These are phyloP conservation scores for Dioscorea alata DNA, from an alignment of 106 monocot species.

Conservation along the genomic window DNA sequence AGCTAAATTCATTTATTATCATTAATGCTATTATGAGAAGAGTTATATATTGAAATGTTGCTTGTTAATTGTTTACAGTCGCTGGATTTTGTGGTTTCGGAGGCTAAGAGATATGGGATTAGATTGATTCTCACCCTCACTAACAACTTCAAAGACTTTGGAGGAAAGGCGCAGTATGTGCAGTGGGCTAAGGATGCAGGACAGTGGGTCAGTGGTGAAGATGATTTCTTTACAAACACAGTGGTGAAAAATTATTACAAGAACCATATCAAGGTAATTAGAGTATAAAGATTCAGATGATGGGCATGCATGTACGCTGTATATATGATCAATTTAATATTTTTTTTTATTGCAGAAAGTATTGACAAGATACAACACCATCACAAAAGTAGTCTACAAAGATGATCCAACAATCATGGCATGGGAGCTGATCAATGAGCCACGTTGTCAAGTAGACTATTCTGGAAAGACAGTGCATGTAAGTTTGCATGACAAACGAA, in stretches of 20 bases:
- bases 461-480: constrained; percentile 35
- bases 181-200: constrained; percentile 37
- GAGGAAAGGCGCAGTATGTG: constrained; percentile 39
- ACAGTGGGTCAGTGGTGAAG: constrained; percentile 8
- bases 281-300: background rate
- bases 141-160: constrained; percentile 48
- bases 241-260: constrained; percentile 42
- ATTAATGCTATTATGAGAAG: no score
- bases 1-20: no score
- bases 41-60: background rate
- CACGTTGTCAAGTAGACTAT: constrained; percentile 30
- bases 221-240: constrained; percentile 48
- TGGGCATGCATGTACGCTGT: background rate
- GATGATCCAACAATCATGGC: constrained; percentile 49
- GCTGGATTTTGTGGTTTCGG: constrained; percentile 44
- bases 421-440: constrained; percentile 64
- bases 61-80: constrained; percentile 8
- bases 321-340: background rate
- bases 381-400: constrained; percentile 31
- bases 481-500: background rate
- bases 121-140: constrained; percentile 37
- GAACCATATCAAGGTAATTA: constrained; percentile 40
- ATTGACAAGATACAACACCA: constrained; percentile 32
- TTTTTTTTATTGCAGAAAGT: constrained; percentile 22
- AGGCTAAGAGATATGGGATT: constrained; percentile 23